Evolutionary conservation across 192 early-diverging fungal species (phyloP).

Genomic region (Coemansia sp.): DNA sequence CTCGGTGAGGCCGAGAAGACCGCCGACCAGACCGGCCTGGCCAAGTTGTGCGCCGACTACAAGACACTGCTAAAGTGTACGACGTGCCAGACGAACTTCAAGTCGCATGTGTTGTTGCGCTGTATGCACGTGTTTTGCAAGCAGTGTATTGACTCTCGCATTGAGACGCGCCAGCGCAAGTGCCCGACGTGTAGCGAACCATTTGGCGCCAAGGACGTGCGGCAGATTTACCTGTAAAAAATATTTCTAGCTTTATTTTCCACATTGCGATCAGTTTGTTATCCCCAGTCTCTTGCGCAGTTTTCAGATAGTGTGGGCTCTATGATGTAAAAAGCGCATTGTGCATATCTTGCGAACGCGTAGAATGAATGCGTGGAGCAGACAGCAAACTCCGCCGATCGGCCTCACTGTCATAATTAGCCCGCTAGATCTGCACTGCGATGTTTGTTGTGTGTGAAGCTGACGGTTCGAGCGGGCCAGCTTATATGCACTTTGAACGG

Average conservation of each 20-base stretch:
- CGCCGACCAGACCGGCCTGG: conserved; percentile 51
- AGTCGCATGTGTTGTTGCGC: conserved; percentile 72
- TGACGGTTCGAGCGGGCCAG: too few relatives aligned
- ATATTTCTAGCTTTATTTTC: background rate
- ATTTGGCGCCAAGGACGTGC: conserved; percentile 81
- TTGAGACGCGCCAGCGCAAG: conserved; percentile 87
- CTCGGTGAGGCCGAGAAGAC: conserved; percentile 61
- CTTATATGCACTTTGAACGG: too few relatives aligned
- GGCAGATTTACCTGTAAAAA: conserved; percentile 74
- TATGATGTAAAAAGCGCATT: too few relatives aligned
- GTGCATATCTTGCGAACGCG: background rate
- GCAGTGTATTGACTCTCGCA: conserved; percentile 81
- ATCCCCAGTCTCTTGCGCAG: too few relatives aligned
- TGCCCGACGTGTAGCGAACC: conserved; percentile 88
- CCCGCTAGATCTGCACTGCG: conserved; percentile 17
- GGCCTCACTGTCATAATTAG: conserved; percentile 48
- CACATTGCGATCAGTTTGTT: background rate
- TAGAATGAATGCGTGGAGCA: background rate
- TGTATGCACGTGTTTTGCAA: conserved; percentile 99
- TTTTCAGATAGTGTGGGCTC: too few relatives aligned
- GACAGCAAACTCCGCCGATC: conserved; percentile 21
- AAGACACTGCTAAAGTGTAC: conserved; percentile 89
- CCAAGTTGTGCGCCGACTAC: conserved; percentile 53
- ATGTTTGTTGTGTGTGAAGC: background rate
- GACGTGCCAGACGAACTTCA: conserved; percentile 84